These are phyloP conservation scores for Glycine latifolia DNA, from an alignment of 306 rosid species.

Conservation along the genomic window DNA sequence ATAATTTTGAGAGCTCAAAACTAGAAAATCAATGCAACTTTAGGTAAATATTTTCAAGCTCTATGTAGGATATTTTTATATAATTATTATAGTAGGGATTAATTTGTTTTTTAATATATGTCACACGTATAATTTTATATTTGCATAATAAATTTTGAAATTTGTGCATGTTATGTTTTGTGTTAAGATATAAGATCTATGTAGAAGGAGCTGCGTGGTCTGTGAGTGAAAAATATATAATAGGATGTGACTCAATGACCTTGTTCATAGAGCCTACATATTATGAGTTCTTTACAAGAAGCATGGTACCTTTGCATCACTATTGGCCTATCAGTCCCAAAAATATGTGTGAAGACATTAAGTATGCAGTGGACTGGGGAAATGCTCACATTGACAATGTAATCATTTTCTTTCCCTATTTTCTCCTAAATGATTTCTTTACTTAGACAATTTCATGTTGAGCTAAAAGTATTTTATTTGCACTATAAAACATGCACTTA, in stretches of 20 bases:
- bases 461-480: constrained; percentile 1
- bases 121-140: background rate
- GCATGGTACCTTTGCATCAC: constrained; percentile 51
- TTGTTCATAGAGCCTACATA: constrained; percentile 50
- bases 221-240: constrained; percentile 61
- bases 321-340: constrained; percentile 55
- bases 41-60: constrained; percentile 44
- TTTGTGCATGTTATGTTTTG: background rate
- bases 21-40: constrained; percentile 60
- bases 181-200: constrained; percentile 61
- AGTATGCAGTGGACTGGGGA: constrained; percentile 65
- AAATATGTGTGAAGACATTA: constrained; percentile 51
- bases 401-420: constrained; percentile 34
- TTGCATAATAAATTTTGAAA: background rate
- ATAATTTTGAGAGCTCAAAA: constrained; percentile 41
- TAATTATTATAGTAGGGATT: no score
- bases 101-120: background rate
- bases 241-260: constrained; percentile 64
- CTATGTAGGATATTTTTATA: background rate
- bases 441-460: background rate
- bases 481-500: background rate
- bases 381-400: constrained; percentile 50
- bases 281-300: constrained; percentile 60
- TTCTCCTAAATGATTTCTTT: background rate
- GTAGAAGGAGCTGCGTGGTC: constrained; percentile 66